Evolutionary conservation across 768 basidiomycete genomes (phyloP).

Genomic region (Podaxis carcinomalis): DNA sequence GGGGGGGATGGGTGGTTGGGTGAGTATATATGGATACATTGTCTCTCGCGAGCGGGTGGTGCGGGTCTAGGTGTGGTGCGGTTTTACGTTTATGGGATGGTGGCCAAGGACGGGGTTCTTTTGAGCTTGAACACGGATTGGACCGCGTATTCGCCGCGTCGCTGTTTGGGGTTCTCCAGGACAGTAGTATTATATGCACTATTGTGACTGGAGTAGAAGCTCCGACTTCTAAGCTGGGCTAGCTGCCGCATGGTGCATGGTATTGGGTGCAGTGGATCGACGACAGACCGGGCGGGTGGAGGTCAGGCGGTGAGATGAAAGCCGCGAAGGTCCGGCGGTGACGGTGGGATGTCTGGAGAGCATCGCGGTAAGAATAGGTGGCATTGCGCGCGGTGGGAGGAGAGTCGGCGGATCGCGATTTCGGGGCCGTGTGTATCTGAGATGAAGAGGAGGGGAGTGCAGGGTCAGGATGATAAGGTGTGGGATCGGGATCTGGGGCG

Average conservation of each 20-base stretch:
- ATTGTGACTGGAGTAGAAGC: background rate
- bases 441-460: slow-evolving; percentile 13
- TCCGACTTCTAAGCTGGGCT: background rate
- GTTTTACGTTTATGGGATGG: background rate
- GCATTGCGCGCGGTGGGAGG: background rate
- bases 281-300: background rate
- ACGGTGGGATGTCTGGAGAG: background rate
- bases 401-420: slow-evolving; percentile 14
- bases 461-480: slow-evolving; percentile 35
- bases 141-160: no score
- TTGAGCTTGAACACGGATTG: no score
- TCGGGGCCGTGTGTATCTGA: slow-evolving; percentile 10
- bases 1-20: no score
- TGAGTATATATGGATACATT: no score
- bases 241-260: background rate
- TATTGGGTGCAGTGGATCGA: background rate
- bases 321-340: background rate
- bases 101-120: background rate
- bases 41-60: background rate
- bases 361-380: slow-evolving; percentile 1
- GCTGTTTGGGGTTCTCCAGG: no score
- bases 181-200: no score
- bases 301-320: background rate
- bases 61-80: background rate
- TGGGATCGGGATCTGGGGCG: slow-evolving; percentile 14